Percentiles rank a stretch among this genome's conserved stretches.
Evolutionary conservation across 805 yeast genomes (phyloP).

Genomic region (Kodamaea fukazawae): DNA sequence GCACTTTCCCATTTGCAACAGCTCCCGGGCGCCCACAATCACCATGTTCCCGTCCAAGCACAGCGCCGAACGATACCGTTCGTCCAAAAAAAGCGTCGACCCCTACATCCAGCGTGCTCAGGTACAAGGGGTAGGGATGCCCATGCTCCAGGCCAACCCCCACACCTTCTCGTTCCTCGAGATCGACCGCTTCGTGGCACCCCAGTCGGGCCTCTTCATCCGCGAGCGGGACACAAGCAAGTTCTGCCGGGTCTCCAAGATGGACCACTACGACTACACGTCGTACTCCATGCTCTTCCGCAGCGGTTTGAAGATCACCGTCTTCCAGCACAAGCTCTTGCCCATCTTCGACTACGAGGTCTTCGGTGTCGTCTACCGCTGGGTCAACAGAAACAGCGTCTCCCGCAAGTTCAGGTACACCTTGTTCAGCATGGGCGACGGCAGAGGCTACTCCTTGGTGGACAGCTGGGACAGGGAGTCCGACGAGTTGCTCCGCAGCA

Average conservation of each 20-base stretch:
- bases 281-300: conserved; percentile 1
- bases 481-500: conserved; percentile 3
- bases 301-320: conserved; percentile 2
- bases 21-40: neutral
- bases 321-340: conserved; percentile 8
- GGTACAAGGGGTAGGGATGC: conserved; percentile 8
- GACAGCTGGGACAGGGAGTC: conserved; percentile 9
- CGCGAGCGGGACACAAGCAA: conserved; percentile 3
- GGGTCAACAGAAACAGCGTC: conserved; percentile 7
- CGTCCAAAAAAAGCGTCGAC: conserved; percentile 1
- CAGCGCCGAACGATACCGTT: neutral
- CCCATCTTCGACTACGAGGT: conserved; percentile 11
- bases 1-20: conserved; percentile 4
- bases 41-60: conserved; percentile 6
- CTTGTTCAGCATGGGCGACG: conserved; percentile 4
- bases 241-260: conserved; percentile 5
- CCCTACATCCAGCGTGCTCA: neutral
- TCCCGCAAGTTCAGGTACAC: conserved; percentile 2
- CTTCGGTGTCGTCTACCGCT: conserved; percentile 9
- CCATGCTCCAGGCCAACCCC: conserved; percentile 2
- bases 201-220: conserved; percentile 1
- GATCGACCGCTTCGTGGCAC: neutral
- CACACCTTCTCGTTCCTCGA: conserved; percentile 3
- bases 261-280: conserved; percentile 1
- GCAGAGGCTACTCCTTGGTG: conserved; percentile 7